phyloP scores from a whole-genome alignment of 345 rosid species.

The Adansonia digitata region DNA sequence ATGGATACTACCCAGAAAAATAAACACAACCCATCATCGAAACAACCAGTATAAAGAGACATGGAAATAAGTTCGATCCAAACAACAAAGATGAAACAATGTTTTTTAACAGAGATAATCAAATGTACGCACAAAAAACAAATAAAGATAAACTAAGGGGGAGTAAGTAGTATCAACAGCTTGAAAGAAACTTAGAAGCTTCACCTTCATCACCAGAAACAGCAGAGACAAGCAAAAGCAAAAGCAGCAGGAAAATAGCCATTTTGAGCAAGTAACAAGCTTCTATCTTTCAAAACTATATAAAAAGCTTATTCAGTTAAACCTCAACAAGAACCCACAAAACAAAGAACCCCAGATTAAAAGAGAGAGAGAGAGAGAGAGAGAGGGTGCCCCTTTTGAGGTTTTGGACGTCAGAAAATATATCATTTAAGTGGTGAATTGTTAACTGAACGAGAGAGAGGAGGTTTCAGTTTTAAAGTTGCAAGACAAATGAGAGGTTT shows the following conservation, averaged over 20 bases:
- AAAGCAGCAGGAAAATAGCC: conserved; percentile 9
- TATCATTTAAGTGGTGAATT: not conserved
- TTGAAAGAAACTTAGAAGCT: not conserved
- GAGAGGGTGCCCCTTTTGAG: conserved; percentile 7
- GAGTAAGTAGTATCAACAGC: not conserved
- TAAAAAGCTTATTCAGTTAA: conserved; percentile 3
- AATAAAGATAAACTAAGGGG: not conserved
- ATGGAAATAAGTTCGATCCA: not conserved
- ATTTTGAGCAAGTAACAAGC: not conserved
- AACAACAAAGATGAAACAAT: not conserved
- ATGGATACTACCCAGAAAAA: not conserved
- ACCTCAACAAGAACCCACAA: not conserved
- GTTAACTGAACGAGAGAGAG: not conserved
- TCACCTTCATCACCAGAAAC: conserved; percentile 15
- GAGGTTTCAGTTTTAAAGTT: not conserved
- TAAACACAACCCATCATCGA: not conserved
- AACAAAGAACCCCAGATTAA: not conserved
- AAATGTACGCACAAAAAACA: not conserved
- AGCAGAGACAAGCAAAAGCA: conserved; percentile 12
- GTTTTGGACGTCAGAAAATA: conserved; percentile 3
- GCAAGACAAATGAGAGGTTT: not conserved
- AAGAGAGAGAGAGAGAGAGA: not conserved
- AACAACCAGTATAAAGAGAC: not conserved
- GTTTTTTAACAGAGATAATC: not conserved
- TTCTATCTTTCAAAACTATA: conserved; percentile 7